Conservation (phyloP, 371 early-diverging fungal species). For the Nematocida sp. region DNA sequence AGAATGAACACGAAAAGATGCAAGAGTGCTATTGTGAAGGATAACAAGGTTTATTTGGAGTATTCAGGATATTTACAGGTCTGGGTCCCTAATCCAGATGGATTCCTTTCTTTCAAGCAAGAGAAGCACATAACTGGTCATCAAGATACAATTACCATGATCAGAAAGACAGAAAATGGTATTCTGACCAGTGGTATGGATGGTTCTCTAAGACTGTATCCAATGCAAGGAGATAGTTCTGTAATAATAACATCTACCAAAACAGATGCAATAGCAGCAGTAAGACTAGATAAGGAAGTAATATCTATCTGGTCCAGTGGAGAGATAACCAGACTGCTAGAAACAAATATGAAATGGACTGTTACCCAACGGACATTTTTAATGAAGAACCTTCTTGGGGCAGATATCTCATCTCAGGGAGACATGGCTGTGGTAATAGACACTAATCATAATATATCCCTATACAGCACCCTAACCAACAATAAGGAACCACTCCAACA, state of each 20-base stretch:
- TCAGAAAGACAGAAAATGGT: constrained; percentile 1
- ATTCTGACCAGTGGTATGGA: constrained; percentile 23
- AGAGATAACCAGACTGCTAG: background rate
- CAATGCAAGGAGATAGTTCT: background rate
- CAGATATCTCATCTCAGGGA: constrained; percentile 31
- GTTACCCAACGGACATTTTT: background rate
- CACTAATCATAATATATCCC: constrained; percentile 6
- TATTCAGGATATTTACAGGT: constrained; percentile 29
- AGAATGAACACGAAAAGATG: constrained; percentile 14
- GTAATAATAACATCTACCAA: background rate
- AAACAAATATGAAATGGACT: background rate
- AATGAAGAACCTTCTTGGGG: constrained; percentile 6
- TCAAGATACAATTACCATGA: constrained; percentile 6
- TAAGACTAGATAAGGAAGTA: background rate
- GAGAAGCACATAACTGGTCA: constrained; percentile 28
- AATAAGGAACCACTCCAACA: constrained; percentile 10
- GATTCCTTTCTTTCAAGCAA: constrained; percentile 27
- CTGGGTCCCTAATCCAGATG: constrained; percentile 9
- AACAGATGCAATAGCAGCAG: background rate
- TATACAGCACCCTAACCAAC: constrained; percentile 14
- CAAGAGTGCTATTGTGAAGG: background rate
- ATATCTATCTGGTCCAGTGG: background rate
- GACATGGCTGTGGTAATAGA: constrained; percentile 36
- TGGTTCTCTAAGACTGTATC: constrained; percentile 4
- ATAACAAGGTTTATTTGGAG: constrained; percentile 13